These are phyloP conservation scores for Quercus gilva DNA, from an alignment of 306 rosid species.

Conservation along the genomic window DNA sequence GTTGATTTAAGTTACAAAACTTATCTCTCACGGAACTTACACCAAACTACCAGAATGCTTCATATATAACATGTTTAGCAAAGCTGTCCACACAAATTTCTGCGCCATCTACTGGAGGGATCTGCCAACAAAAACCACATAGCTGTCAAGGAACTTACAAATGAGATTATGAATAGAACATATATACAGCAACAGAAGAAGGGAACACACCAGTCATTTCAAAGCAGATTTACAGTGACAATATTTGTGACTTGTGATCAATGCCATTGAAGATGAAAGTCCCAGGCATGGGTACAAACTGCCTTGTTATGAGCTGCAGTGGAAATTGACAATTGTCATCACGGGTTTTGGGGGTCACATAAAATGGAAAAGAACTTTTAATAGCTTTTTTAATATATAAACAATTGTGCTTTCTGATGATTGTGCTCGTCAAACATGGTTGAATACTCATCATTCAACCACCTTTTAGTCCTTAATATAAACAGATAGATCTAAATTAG, in stretches of 20 bases:
- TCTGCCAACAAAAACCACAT: conserved; percentile 29
- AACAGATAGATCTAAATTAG: not conserved
- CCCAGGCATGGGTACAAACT: conserved; percentile 89
- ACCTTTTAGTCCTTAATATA: not conserved
- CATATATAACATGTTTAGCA: not conserved
- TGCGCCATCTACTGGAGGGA: not conserved
- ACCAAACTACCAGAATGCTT: not conserved
- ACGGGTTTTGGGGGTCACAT: not conserved
- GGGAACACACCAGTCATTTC: conserved; percentile 22
- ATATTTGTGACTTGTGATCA: conserved; percentile 85
- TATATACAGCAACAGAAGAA: not conserved
- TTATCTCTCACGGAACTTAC: not conserved
- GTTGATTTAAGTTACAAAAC: not conserved
- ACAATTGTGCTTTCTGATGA: not conserved
- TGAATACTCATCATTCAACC: not conserved
- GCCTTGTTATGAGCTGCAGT: conserved; percentile 85
- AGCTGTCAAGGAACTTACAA: conserved; percentile 1
- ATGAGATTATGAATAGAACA: conserved; percentile 1
- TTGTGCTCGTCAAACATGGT: not conserved
- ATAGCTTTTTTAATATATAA: not conserved
- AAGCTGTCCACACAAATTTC: not conserved
- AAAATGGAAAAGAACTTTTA: not conserved
- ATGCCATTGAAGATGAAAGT: conserved; percentile 91
- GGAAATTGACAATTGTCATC: not conserved
- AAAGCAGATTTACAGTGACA: conserved; percentile 47